These are phyloP conservation scores for Komagataea norvegica DNA, from an alignment of 1,139 yeast species.

Conservation along the genomic window DNA sequence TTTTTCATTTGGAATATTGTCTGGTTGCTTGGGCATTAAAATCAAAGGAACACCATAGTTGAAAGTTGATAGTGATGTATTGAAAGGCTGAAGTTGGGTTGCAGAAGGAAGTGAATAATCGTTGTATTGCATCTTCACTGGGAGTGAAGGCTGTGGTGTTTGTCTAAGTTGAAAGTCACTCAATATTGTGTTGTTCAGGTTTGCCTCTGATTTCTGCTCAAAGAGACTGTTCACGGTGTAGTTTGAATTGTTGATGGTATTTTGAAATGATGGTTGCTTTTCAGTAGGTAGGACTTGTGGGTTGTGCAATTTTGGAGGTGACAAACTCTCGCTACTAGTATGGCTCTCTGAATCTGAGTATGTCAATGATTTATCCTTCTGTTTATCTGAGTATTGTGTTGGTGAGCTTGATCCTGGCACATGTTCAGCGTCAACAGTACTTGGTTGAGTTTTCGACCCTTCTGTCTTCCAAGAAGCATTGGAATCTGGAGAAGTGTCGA, in stretches of 20 bases:
- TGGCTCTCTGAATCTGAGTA: constrained; percentile 26
- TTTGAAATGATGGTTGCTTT: constrained; percentile 7
- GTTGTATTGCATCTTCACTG: constrained; percentile 14
- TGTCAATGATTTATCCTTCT: constrained; percentile 18
- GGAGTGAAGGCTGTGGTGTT: constrained; percentile 18
- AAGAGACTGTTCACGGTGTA: constrained; percentile 4
- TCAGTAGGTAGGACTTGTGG: constrained; percentile 24
- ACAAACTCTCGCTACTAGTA: constrained; percentile 22
- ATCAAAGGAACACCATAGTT: constrained; percentile 23
- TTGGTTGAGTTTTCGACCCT: no score
- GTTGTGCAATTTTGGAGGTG: constrained; percentile 25
- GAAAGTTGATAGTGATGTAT: constrained; percentile 11
- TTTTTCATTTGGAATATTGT: constrained; percentile 19
- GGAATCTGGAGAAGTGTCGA: constrained; percentile 4
- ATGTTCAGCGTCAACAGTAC: background rate
- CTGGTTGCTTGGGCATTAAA: constrained; percentile 21
- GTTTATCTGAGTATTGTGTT: constrained; percentile 12
- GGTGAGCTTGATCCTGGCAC: constrained; percentile 6
- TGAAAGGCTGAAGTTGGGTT: constrained; percentile 12
- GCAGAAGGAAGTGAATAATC: constrained; percentile 17
- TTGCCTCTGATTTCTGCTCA: constrained; percentile 7
- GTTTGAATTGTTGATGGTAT: background rate
- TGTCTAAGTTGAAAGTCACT: constrained; percentile 21
- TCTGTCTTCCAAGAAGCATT: background rate
- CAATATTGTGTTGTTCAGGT: constrained; percentile 17